A percentile compares a stretch with the other conserved stretches of the same genome.
These are phyloP conservation scores for Piloderma croceum DNA, from an alignment of 768 basidiomycete species.

Conservation along the genomic window DNA sequence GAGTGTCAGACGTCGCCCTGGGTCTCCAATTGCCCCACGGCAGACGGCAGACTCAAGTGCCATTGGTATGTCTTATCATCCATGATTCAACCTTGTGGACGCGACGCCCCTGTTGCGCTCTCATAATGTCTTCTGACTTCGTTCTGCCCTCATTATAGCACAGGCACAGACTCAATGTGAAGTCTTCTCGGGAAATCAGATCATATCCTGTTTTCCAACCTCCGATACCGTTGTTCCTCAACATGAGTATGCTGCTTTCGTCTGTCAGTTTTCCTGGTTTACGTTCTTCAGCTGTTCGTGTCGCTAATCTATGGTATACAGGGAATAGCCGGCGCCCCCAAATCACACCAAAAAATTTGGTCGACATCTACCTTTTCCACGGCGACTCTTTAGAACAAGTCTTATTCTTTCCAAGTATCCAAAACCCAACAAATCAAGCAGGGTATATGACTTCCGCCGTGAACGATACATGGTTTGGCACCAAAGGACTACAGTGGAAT, in stretches of 20 bases:
- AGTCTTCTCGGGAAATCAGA: constrained; percentile 56
- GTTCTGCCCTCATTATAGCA: constrained; percentile 3
- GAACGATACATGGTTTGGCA: constrained; percentile 60
- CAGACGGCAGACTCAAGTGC: no score
- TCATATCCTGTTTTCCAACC: constrained; percentile 75
- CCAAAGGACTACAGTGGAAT: constrained; percentile 42
- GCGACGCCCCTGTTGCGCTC: constrained; percentile 5
- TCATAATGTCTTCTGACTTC: constrained; percentile 8
- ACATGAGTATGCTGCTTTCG: constrained; percentile 67
- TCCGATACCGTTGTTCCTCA: constrained; percentile 55
- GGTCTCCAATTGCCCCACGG: no score
- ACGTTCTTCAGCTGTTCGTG: constrained; percentile 6
- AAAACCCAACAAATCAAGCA: constrained; percentile 47
- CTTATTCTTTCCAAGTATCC: constrained; percentile 34
- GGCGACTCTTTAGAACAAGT: constrained; percentile 58
- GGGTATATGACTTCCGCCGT: constrained; percentile 51
- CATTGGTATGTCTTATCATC: no score
- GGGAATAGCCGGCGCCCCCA: constrained; percentile 74
- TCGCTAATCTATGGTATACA: constrained; percentile 25
- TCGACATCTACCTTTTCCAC: constrained; percentile 75
- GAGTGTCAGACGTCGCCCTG: no score
- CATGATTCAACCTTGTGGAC: no score
- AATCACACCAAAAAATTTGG: constrained; percentile 53
- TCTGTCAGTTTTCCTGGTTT: constrained; percentile 54
- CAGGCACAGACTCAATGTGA: constrained; percentile 50